Conservation (phyloP, 176 grass and related monocot genomes). For the Cenchrus purpureus region DNA sequence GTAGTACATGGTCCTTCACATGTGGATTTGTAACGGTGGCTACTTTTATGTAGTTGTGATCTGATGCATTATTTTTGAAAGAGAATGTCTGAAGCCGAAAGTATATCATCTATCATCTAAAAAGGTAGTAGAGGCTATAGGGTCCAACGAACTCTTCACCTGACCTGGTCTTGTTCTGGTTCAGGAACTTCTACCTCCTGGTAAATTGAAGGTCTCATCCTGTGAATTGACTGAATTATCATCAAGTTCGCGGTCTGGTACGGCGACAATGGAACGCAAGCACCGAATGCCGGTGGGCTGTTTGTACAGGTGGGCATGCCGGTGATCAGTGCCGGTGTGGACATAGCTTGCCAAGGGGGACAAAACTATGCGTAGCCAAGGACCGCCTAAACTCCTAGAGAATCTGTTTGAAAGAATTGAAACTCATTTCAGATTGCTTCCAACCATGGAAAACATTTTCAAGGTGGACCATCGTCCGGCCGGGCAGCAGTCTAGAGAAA, state of each 20-base stretch:
- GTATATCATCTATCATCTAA: no score
- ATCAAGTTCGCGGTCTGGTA: not conserved
- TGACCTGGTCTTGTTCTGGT: not conserved
- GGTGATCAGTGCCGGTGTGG: conserved; percentile 44
- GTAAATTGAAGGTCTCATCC: conserved; percentile 6
- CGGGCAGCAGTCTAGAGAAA: conserved; percentile 13
- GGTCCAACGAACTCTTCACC: not conserved
- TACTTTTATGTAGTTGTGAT: no score
- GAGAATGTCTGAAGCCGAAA: no score
- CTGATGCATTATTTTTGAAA: no score
- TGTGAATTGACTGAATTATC: not conserved
- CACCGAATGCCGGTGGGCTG: not conserved
- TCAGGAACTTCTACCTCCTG: conserved; percentile 7
- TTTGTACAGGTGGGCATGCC: conserved; percentile 12
- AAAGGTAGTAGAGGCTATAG: no score
- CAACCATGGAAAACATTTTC: conserved; percentile 64
- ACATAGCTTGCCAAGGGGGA: conserved; percentile 39
- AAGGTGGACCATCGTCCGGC: conserved; percentile 50
- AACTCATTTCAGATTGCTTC: conserved; percentile 30
- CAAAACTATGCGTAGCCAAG: conserved; percentile 32
- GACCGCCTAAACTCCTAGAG: conserved; percentile 21
- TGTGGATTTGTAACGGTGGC: no score
- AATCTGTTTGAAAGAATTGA: conserved; percentile 37
- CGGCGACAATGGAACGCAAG: not conserved
- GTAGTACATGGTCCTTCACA: no score